Base-by-base conservation (phyloP, 2,329 filamentous ascomycete genomes). In the Botrytis hyacinthi region DNA sequence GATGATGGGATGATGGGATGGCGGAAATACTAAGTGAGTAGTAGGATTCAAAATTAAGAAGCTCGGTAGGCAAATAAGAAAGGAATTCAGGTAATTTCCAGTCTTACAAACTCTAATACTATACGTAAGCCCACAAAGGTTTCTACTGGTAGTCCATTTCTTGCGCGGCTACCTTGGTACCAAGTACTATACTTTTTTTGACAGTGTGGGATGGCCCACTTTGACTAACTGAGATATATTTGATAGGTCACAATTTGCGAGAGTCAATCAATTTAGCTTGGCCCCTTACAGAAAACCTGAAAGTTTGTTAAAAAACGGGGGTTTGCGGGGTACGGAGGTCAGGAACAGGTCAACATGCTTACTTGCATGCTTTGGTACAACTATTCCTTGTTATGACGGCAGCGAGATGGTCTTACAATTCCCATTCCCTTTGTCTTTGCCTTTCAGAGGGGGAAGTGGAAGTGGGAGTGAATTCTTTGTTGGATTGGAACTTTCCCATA, bases 271-370 rank as follows among this genome's bases (percentile, higher is more conserved):
- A 70, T 70, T 42, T 59, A 18, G n/a, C 67, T 70, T 70, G 51
- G 67, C 67, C 67, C 67, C 67, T 70, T 44, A 35, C 67, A 57
- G 42, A 60, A 57, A 70, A 70, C 48, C 35, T 60, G 67, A 44
- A 54, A 60, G 29, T 18, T 18, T 63, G 61, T 18, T 14, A 20
- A 16, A 7, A 32, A n/a, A n/a, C 59, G 67, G 37, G 35, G 18
- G 35, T 70, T 18, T 32, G 51, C 51, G 67, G 67, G 67, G 67
- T 70, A 37, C 8, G 65, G 42, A 51, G 48, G 35, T 51, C 44
- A 67, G 65, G 65, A 40, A 67, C 44, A 51, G 32, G 44, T 67
- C 26, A 32, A 67, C 51, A 12, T 46, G n/a, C n/a, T 48, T 66
- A 44, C 48, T 9, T 57, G 46, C 66, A 68, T 68, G 18, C 18